These are phyloP conservation scores for Kodamaea jinghongensis DNA, from an alignment of 805 yeast genomes.

Conservation along the genomic window DNA sequence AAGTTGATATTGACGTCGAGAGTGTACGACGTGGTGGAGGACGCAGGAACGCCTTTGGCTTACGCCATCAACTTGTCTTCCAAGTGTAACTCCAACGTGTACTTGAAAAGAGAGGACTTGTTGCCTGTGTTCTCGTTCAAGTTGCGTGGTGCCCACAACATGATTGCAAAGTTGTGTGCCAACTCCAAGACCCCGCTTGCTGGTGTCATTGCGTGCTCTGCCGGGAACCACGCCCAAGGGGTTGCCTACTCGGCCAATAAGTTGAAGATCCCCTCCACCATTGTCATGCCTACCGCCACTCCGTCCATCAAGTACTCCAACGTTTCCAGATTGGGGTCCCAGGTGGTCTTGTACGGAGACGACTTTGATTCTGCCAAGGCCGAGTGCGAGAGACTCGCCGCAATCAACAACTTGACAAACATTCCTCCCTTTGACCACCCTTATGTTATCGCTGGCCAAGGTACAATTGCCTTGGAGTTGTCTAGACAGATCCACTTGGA, in stretches of 20 bases:
- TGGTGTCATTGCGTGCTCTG: slow-evolving; percentile 97
- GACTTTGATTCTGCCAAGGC: slow-evolving; percentile 94
- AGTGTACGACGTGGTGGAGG: slow-evolving; percentile 88
- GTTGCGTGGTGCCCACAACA: slow-evolving; percentile 95
- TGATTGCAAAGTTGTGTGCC: slow-evolving; percentile 84
- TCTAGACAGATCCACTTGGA: slow-evolving; percentile 80
- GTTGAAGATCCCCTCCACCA: slow-evolving; percentile 87
- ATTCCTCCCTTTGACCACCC: slow-evolving; percentile 99
- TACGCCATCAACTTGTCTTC: slow-evolving; percentile 72
- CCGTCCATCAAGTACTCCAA: slow-evolving; percentile 92
- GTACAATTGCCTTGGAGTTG: slow-evolving; percentile 92
- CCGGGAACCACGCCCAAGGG: slow-evolving; percentile 99
- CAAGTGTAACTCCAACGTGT: slow-evolving; percentile 70
- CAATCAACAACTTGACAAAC: slow-evolving; percentile 72
- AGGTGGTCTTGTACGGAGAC: slow-evolving; percentile 89
- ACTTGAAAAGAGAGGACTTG: slow-evolving; percentile 86
- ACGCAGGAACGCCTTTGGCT: slow-evolving; percentile 76
- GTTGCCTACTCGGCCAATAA: slow-evolving; percentile 90
- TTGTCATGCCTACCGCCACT: slow-evolving; percentile 97
- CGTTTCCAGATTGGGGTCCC: slow-evolving; percentile 89
- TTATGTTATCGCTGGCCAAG: slow-evolving; percentile 97
- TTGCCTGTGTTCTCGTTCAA: slow-evolving; percentile 95
- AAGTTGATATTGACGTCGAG: slow-evolving; percentile 86
- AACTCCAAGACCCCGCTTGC: slow-evolving; percentile 53
- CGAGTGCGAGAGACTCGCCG: slow-evolving; percentile 75